Conservation (phyloP, 2,329 filamentous ascomycete species). For the Xylariaceae sp. region DNA sequence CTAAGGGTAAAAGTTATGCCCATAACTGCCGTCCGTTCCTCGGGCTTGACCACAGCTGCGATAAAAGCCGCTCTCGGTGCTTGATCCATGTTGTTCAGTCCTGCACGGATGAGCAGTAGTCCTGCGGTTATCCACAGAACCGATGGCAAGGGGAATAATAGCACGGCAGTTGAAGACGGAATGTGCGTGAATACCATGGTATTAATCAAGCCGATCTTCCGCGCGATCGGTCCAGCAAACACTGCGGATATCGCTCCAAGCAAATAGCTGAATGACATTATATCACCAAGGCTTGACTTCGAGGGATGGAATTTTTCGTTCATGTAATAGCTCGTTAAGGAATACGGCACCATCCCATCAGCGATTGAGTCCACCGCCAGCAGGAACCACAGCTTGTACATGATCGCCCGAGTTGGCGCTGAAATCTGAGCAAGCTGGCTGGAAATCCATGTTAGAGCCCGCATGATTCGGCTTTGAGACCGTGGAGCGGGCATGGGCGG, state of each 20-base stretch:
- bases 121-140: slow-evolving; percentile 54
- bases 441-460: slow-evolving; percentile 30
- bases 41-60: slow-evolving; percentile 64
- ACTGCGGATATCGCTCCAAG: slow-evolving; percentile 56
- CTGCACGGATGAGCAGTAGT: slow-evolving; percentile 61
- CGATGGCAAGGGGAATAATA: slow-evolving; percentile 60
- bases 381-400: slow-evolving; percentile 68
- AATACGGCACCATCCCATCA: slow-evolving; percentile 65
- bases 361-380: slow-evolving; percentile 66
- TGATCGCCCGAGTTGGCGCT: slow-evolving; percentile 55
- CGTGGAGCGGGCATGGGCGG: slow-evolving; percentile 11
- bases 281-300: slow-evolving; percentile 62
- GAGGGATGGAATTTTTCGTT: slow-evolving; percentile 57
- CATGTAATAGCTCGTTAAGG: slow-evolving; percentile 61
- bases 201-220: slow-evolving; percentile 63
- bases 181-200: slow-evolving; percentile 67
- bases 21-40: slow-evolving; percentile 71
- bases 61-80: slow-evolving; percentile 68
- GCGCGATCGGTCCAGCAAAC: slow-evolving; percentile 60
- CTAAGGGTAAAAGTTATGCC: slow-evolving; percentile 65
- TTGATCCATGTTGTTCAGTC: slow-evolving; percentile 71
- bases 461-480: slow-evolving; percentile 19
- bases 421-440: slow-evolving; percentile 59
- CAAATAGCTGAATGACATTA: slow-evolving; percentile 58
- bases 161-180: slow-evolving; percentile 63